Conservation (phyloP, 1,139 yeast species). For the Yamadazyma sp. region DNA sequence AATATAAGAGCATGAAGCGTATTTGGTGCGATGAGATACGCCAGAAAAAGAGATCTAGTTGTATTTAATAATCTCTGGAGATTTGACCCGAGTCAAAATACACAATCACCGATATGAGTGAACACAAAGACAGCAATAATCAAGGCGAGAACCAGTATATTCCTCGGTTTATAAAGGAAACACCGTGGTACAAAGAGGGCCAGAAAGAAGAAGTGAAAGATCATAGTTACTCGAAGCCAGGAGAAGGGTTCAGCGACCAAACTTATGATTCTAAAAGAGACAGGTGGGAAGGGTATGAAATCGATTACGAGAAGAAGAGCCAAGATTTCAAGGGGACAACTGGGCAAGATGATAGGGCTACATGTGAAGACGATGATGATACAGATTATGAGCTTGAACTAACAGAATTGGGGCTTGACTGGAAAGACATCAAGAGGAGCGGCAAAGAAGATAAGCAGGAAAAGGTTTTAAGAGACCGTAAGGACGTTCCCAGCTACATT, state of each 20-base stretch:
- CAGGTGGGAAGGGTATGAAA: constrained; percentile 75
- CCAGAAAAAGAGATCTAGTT: too few relatives aligned
- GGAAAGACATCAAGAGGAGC: constrained; percentile 25
- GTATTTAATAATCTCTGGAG: too few relatives aligned
- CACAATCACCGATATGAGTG: too few relatives aligned
- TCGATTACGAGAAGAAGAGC: constrained; percentile 38
- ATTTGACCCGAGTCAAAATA: too few relatives aligned
- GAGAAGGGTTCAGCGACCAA: constrained; percentile 22
- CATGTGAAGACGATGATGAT: constrained; percentile 34
- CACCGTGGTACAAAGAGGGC: constrained; percentile 17
- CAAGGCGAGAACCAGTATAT: constrained; percentile 10
- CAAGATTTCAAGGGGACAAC: constrained; percentile 22
- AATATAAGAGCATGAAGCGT: constrained; percentile 1
- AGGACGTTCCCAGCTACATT: constrained; percentile 55
- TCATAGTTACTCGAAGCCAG: constrained; percentile 15
- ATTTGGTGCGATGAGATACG: constrained; percentile 4
- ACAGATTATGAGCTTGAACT: constrained; percentile 52
- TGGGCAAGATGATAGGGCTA: constrained; percentile 1
- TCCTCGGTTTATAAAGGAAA: constrained; percentile 21
- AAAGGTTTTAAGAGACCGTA: constrained; percentile 46
- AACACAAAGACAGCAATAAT: neutral
- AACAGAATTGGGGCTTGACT: constrained; percentile 44
- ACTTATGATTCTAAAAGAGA: constrained; percentile 72
- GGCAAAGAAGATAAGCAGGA: constrained; percentile 38
- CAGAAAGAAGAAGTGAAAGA: constrained; percentile 32